A percentile compares a stretch with the other conserved stretches of the same genome.
phyloP scores from a whole-genome alignment of 2,329 filamentous ascomycete species.

The Leptodontidium sp. region DNA sequence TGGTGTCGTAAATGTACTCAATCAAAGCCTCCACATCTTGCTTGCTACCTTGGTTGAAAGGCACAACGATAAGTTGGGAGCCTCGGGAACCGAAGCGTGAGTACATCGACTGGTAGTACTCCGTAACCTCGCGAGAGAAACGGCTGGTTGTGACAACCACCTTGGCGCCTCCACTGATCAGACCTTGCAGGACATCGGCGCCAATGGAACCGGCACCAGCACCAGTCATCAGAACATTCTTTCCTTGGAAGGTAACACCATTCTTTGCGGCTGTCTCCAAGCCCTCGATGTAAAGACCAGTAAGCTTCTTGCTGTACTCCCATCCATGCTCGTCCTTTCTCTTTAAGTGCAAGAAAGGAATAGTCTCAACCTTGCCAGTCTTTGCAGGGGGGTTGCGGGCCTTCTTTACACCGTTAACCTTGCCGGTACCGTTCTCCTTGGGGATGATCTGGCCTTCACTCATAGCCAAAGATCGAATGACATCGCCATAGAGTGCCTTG shows the following conservation, averaged over 20 bases:
- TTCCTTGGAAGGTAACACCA: slow-evolving; percentile 91
- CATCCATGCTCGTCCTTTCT: slow-evolving; percentile 92
- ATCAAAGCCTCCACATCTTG: slow-evolving; percentile 95
- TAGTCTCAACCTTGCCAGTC: slow-evolving; percentile 91
- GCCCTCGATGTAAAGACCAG: slow-evolving; percentile 89
- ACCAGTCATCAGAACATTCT: slow-evolving; percentile 97
- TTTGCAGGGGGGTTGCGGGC: slow-evolving; percentile 65
- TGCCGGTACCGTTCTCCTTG: slow-evolving; percentile 72
- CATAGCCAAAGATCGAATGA: slow-evolving; percentile 94
- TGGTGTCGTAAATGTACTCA: slow-evolving; percentile 95
- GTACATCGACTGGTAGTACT: slow-evolving; percentile 99
- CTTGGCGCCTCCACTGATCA: slow-evolving; percentile 96
- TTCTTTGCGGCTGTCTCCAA: slow-evolving; percentile 86
- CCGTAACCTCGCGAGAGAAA: slow-evolving; percentile 96
- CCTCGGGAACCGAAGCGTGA: slow-evolving; percentile 91
- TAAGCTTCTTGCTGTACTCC: slow-evolving; percentile 99
- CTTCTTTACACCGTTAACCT: slow-evolving; percentile 65
- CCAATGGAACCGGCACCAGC: slow-evolving; percentile 97
- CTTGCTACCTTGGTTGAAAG: slow-evolving; percentile 99
- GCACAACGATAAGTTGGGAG: slow-evolving; percentile 96
- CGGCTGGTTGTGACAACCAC: slow-evolving; percentile 96
- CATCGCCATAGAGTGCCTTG: slow-evolving; percentile 92
- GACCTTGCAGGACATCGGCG: slow-evolving; percentile 92
- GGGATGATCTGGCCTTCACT: slow-evolving; percentile 98
- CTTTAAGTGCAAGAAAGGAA: slow-evolving; percentile 97